Percentiles rank a stretch among this genome's conserved stretches.
Conservation (phyloP, 2,329 filamentous ascomycete species). For the Fusarium brachygibbosum region DNA sequence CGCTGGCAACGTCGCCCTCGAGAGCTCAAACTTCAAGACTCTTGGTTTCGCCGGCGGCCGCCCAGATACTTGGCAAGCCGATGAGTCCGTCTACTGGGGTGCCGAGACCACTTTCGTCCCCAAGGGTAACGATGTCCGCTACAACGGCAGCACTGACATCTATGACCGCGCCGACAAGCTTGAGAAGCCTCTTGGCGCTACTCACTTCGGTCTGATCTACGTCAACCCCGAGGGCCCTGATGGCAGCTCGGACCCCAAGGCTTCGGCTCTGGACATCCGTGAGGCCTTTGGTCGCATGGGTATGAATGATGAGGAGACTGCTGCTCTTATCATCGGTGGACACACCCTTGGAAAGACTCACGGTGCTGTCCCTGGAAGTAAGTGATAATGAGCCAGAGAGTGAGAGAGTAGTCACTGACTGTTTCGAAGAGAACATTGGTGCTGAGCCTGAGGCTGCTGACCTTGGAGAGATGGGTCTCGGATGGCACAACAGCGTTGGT, state of each 20-base stretch:
- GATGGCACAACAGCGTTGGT: constrained; percentile 76
- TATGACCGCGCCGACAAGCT: constrained; percentile 69
- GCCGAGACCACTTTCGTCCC: constrained; percentile 77
- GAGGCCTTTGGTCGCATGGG: constrained; percentile 83
- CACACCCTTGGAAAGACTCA: constrained; percentile 87
- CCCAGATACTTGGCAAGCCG: constrained; percentile 79
- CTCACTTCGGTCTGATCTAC: constrained; percentile 78
- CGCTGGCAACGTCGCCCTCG: constrained; percentile 81
- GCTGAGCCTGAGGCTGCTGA: constrained; percentile 74
- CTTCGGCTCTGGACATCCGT: constrained; percentile 79
- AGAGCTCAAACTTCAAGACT: constrained; percentile 81
- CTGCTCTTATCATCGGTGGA: constrained; percentile 82
- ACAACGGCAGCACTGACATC: constrained; percentile 67
- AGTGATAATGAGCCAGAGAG: not conserved
- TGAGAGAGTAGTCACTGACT: not conserved
- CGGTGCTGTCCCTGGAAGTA: constrained; percentile 72
- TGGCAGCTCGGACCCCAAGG: constrained; percentile 76
- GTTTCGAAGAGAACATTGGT: constrained; percentile 65
- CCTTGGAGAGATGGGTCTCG: constrained; percentile 77
- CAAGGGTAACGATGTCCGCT: constrained; percentile 77
- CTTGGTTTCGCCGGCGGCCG: constrained; percentile 82
- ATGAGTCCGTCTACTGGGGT: constrained; percentile 84
- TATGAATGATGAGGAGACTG: constrained; percentile 87
- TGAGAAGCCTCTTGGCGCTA: constrained; percentile 75
- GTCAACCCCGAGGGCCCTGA: constrained; percentile 86